phyloP scores from a whole-genome alignment of 805 yeast genomes.

The Hanseniaspora taiwanica region DNA sequence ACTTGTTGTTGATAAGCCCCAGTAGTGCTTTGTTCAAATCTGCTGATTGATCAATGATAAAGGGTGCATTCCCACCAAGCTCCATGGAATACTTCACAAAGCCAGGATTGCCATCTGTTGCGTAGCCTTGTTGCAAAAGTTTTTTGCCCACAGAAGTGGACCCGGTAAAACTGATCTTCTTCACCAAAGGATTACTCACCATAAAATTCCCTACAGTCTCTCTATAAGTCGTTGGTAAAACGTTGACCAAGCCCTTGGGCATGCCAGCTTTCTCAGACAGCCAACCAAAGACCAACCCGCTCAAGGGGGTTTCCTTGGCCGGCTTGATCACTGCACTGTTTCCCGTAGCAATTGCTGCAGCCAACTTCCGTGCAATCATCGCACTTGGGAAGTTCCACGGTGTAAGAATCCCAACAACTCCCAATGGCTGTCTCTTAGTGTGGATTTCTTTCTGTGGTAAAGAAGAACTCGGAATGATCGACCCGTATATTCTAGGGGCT shows the following conservation, averaged over 20 bases:
- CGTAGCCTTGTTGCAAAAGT: slow-evolving; percentile 29
- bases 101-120: slow-evolving; percentile 21
- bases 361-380: slow-evolving; percentile 62
- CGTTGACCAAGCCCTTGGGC: slow-evolving; percentile 56
- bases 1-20: slow-evolving; percentile 54
- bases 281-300: slow-evolving; percentile 54
- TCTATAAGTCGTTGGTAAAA: slow-evolving; percentile 36
- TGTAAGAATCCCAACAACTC: slow-evolving; percentile 66
- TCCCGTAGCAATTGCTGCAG: slow-evolving; percentile 71
- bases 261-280: slow-evolving; percentile 56
- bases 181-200: slow-evolving; percentile 41
- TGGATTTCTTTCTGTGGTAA: slow-evolving; percentile 35
- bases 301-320: slow-evolving; percentile 61
- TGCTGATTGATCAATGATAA: slow-evolving; percentile 63
- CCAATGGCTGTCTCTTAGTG: slow-evolving; percentile 61
- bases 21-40: slow-evolving; percentile 51
- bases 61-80: slow-evolving; percentile 74
- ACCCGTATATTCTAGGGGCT: slow-evolving; percentile 63
- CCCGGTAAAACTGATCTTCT: slow-evolving; percentile 67
- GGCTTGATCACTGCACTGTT: slow-evolving; percentile 70
- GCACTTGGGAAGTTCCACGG: slow-evolving; percentile 83
- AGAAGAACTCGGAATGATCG: slow-evolving; percentile 42
- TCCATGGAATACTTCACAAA: slow-evolving; percentile 63
- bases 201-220: slow-evolving; percentile 37
- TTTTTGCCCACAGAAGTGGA: slow-evolving; percentile 62